Conservation (phyloP, 2,329 filamentous ascomycete species). For the Nemania diffusa region DNA sequence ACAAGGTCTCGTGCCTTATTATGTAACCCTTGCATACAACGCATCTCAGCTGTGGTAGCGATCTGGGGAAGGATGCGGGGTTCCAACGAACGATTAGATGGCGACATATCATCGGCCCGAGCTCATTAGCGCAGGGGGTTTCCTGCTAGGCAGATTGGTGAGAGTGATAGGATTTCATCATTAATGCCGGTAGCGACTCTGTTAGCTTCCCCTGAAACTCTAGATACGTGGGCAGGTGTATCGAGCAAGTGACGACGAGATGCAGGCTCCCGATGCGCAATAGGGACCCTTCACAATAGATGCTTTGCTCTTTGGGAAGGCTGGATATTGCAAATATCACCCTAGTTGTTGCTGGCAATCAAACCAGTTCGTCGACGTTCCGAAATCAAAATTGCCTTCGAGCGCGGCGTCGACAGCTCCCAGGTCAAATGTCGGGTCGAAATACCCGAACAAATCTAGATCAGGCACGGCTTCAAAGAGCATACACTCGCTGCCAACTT, state of each 20-base stretch:
- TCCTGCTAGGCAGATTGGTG: background rate
- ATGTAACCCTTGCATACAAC: background rate
- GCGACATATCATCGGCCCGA: background rate
- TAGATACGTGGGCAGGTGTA: background rate
- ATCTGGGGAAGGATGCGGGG: slow-evolving; percentile 17
- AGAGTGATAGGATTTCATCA: background rate
- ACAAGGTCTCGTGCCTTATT: background rate
- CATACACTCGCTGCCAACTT: slow-evolving; percentile 54
- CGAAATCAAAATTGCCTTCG: slow-evolving; percentile 65
- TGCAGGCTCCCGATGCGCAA: background rate
- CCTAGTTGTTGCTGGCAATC: slow-evolving; percentile 50
- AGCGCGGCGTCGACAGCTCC: slow-evolving; percentile 64
- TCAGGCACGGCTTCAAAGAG: slow-evolving; percentile 58
- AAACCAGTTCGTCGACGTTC: slow-evolving; percentile 62
- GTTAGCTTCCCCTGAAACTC: background rate
- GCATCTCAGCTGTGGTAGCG: background rate
- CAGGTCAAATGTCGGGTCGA: slow-evolving; percentile 65
- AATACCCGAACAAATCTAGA: slow-evolving; percentile 65
- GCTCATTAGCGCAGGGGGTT: background rate
- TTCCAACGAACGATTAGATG: background rate
- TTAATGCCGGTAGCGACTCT: background rate
- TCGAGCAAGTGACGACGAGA: too few relatives aligned
- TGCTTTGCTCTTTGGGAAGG: background rate
- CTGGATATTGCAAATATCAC: background rate
- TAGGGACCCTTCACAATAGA: too few relatives aligned